Evolutionary conservation across 805 yeast species (phyloP).

Genomic region (Saccharomyces paradoxus): DNA sequence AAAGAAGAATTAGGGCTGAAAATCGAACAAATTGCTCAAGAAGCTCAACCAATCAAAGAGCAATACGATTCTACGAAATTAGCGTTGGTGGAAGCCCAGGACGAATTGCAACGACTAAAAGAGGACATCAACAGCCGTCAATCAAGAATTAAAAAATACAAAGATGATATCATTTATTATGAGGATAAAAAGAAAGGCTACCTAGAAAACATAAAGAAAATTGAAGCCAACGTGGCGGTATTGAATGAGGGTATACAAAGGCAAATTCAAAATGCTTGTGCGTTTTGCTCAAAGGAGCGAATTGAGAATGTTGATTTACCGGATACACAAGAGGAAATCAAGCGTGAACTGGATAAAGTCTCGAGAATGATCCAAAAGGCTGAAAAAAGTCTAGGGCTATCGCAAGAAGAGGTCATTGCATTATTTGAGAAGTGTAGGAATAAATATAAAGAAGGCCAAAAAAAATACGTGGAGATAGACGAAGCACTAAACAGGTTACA

Average conservation of each 20-base stretch:
- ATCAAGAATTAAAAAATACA: constrained; percentile 16
- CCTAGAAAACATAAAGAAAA: constrained; percentile 15
- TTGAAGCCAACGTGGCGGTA: constrained; percentile 21
- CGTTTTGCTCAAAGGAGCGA: constrained; percentile 42
- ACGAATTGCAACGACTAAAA: constrained; percentile 11
- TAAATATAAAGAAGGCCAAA: constrained; percentile 36
- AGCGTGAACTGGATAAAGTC: constrained; percentile 40
- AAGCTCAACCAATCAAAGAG: constrained; percentile 13
- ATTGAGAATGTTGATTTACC: constrained; percentile 34
- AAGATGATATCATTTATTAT: constrained; percentile 21
- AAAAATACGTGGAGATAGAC: constrained; percentile 33
- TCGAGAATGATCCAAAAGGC: constrained; percentile 42
- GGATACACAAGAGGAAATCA: constrained; percentile 41
- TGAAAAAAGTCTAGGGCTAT: constrained; percentile 45
- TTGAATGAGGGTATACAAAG: constrained; percentile 25
- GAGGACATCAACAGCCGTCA: constrained; percentile 11
- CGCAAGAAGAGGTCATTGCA: constrained; percentile 46
- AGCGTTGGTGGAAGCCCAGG: constrained; percentile 5
- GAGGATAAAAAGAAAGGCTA: constrained; percentile 14
- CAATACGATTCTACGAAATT: constrained; percentile 13
- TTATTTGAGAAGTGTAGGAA: constrained; percentile 39
- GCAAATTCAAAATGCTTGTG: constrained; percentile 28
- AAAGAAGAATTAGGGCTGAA: constrained; percentile 19
- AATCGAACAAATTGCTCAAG: constrained; percentile 14
- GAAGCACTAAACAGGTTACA: constrained; percentile 26